Evolutionary conservation across 192 early-diverging fungal genomes (phyloP), one percentile per base, ranked within the genome.

Genomic region (Podila minutissima): DNA sequence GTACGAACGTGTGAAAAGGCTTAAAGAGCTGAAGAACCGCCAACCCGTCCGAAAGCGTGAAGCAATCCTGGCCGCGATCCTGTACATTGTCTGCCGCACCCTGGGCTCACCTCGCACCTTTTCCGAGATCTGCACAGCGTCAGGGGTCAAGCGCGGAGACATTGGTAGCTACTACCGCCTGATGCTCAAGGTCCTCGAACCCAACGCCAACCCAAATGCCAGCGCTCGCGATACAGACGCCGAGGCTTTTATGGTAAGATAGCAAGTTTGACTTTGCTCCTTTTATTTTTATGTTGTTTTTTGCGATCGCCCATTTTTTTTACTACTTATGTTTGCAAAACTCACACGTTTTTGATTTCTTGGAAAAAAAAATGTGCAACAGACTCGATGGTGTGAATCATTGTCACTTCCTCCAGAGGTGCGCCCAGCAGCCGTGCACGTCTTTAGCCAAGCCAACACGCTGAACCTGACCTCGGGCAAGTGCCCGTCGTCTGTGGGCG

Each of bases 11-110:
- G 87, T 92, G 35, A 90, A 90, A 66, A 76, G 83, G 20, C 69
- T 88, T 60, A 89, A 89, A 72, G 87, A 86, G 35, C 87, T 92
- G 69, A 88, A 90, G 72, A 92, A 90, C 78, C 82, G 91, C 19
- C 91, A 92, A 71, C 91, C 91, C 33, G 78, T 88, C 24, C 86
- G 89, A 13, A 90, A 88, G 83, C 83, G 87, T 22, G 85, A 88
- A 50, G 88, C 87, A 13, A 92, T 92, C 38, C 83, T 90, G 31
- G 91, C 89, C 0, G 88, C 91, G 1, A 83, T 92, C 5, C 76
- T 91, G 57, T 88, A 88, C 22, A 90, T 89, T 62, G 78, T 89
- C 57, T 92, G 91, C 46, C 85, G 91, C 5, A 76, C 82, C 64
- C 84, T 87, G 59, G 85, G 85, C 11, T 84, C 86, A 20, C 89